Conservation (phyloP, 768 basidiomycete species). For the Phylloporus sp. region DNA sequence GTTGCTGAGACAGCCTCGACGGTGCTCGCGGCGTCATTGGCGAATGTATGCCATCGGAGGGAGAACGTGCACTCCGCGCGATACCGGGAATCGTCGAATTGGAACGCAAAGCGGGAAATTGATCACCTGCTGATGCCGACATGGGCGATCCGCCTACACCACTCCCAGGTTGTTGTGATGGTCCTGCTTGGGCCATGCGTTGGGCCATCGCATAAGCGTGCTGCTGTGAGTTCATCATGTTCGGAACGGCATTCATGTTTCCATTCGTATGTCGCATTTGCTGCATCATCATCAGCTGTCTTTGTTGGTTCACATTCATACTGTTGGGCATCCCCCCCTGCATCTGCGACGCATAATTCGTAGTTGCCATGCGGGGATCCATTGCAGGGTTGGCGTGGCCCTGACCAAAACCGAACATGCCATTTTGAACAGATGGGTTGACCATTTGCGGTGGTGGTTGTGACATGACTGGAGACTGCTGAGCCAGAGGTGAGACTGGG, state of each 20-base stretch:
- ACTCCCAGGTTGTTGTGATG: constrained; percentile 28
- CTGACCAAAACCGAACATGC: constrained; percentile 30
- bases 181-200: constrained; percentile 40
- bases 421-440: constrained; percentile 26
- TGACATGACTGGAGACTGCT: constrained; percentile 28
- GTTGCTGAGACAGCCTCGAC: constrained; percentile 34
- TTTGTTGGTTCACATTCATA: constrained; percentile 37
- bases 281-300: constrained; percentile 42
- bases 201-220: constrained; percentile 39
- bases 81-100: constrained; percentile 67
- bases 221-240: constrained; percentile 32
- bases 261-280: constrained; percentile 28
- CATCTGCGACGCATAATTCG: constrained; percentile 29
- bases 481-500: constrained; percentile 28
- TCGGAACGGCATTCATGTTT: constrained; percentile 21
- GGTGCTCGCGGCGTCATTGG: constrained; percentile 38
- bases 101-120: constrained; percentile 51
- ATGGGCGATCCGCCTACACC: constrained; percentile 38
- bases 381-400: constrained; percentile 21
- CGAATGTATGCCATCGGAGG: constrained; percentile 55
- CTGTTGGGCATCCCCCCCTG: constrained; percentile 24
- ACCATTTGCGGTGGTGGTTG: constrained; percentile 25
- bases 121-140: constrained; percentile 35
- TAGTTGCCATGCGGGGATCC: constrained; percentile 29
- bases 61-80: constrained; percentile 68